Evolutionary conservation across 129 eudicot genomes (phyloP), one percentile per base, ranked within the genome.

Genomic region (Flaveria sonorensis): DNA sequence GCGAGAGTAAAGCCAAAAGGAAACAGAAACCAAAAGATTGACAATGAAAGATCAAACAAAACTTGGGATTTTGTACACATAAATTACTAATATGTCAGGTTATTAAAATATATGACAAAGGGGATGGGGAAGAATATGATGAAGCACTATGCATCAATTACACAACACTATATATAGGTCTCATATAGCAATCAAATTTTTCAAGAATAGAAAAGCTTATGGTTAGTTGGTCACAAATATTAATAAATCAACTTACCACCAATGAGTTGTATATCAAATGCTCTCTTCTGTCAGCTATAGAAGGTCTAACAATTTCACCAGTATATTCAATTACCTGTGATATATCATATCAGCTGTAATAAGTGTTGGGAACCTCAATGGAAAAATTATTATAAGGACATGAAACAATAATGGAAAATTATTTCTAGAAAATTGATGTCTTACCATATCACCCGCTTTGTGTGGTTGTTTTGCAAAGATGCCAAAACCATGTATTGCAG

Each of bases 371-470:
- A 39, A 32, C 56, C 24, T 24, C 47, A 18, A 19, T 59, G 45
- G 12, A 23, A 13, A 77, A 77, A 14, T 26, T 56, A 64, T 12
- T 47, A 13, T 42, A 16, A 28, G 18, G 15, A 30, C 48, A 46
- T n/a, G 23, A 61, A 70, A 62, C 15, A 26, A 55, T 24, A 42
- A n/a, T 39, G 47, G 8, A 59, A 45, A 75, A 65, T 7, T 59
- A 66, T 7, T 61, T 50, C 46, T 77, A 28, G 57, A 21, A 18
- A 21, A 62, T 65, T 60, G 48, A 23, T 28, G 46, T 3, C 39
- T 13, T 85, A 95, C 99, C 99, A 95, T 95, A 88, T 95, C 99
- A 76, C 99, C 99, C 28, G 99, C 97, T 85, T 77, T 81, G 83
- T 95, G 97, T 24, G 90, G 97, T 68, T 84, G 88, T 83, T 95